Percentiles rank a stretch among this genome's conserved stretches.
phyloP scores from a whole-genome alignment of 2,329 filamentous ascomycete species.

The Botryosphaeria agaves region DNA sequence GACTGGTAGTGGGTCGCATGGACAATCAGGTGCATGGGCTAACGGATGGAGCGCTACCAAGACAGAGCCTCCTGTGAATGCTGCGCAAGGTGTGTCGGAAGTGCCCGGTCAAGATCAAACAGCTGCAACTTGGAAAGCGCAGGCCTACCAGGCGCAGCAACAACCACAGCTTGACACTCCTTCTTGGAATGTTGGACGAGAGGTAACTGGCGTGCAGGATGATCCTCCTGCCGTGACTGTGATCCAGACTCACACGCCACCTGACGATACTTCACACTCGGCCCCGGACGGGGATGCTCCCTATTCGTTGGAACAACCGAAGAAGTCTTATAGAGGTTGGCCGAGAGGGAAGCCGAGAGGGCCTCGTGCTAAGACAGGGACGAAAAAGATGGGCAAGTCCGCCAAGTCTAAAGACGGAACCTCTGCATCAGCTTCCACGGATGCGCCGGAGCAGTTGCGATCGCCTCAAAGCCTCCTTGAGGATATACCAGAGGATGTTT shows the following conservation, averaged over 20 bases:
- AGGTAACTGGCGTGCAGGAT: not conserved
- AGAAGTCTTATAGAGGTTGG: slow-evolving; percentile 22
- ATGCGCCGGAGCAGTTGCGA: slow-evolving; percentile 13
- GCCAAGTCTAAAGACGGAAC: not conserved
- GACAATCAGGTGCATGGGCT: too few relatives aligned
- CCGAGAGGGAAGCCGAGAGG: slow-evolving; percentile 28
- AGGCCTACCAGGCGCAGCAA: not conserved
- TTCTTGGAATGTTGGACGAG: not conserved
- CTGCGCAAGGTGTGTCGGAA: not conserved
- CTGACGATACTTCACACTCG: slow-evolving; percentile 14
- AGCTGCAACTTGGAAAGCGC: not conserved
- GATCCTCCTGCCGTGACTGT: not conserved
- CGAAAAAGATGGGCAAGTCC: slow-evolving; percentile 15
- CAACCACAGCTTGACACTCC: not conserved
- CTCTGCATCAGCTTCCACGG: slow-evolving; percentile 4
- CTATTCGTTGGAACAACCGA: too few relatives aligned
- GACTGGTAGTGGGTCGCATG: too few relatives aligned
- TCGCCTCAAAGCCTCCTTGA: slow-evolving; percentile 16
- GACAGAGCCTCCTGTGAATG: not conserved
- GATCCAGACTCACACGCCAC: slow-evolving; percentile 21
- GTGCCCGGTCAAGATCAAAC: not conserved
- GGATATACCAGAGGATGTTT: slow-evolving; percentile 6
- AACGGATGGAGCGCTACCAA: not conserved
- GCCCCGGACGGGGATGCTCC: slow-evolving; percentile 10
- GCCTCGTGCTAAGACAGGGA: slow-evolving; percentile 20